Evolutionary conservation across 2,329 filamentous ascomycete species (phyloP).

Genomic region (Hypoxylon sp.): DNA sequence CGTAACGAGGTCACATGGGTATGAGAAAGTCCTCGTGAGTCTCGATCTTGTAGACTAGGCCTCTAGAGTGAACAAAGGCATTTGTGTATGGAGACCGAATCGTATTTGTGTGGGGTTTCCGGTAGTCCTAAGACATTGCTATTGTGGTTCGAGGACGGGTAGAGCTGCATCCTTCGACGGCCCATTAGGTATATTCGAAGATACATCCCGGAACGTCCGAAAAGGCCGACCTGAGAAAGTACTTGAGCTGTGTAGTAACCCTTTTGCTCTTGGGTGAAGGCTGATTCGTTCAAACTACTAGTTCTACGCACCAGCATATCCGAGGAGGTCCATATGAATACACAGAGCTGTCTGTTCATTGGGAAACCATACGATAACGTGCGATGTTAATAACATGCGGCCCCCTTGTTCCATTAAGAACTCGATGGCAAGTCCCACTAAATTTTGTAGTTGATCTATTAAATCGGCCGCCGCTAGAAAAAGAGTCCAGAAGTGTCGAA

Average conservation of each 20-base stretch:
- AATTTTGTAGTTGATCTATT: not conserved
- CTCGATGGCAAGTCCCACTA: not conserved
- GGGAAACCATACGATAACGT: not conserved
- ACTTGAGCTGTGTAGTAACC: not conserved
- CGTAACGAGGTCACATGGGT: not conserved
- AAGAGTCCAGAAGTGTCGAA: not conserved
- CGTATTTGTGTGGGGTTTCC: not conserved
- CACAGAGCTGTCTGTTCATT: not conserved
- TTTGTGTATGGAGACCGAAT: no score
- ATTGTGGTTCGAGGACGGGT: not conserved
- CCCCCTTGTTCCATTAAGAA: not conserved
- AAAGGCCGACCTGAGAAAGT: not conserved
- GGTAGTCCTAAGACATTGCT: not conserved
- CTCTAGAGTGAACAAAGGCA: no score
- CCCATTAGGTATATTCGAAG: not conserved
- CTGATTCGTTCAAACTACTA: no score
- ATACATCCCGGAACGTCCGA: not conserved
- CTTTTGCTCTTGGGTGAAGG: not conserved
- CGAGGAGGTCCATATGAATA: not conserved
- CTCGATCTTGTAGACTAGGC: not conserved
- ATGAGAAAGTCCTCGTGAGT: not conserved
- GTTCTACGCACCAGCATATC: no score
- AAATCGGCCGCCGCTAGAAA: not conserved
- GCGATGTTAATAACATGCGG: not conserved
- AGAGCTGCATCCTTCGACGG: not conserved